Base-by-base conservation (phyloP, 768 basidiomycete species). In the Mycena rebaudengoi region DNA sequence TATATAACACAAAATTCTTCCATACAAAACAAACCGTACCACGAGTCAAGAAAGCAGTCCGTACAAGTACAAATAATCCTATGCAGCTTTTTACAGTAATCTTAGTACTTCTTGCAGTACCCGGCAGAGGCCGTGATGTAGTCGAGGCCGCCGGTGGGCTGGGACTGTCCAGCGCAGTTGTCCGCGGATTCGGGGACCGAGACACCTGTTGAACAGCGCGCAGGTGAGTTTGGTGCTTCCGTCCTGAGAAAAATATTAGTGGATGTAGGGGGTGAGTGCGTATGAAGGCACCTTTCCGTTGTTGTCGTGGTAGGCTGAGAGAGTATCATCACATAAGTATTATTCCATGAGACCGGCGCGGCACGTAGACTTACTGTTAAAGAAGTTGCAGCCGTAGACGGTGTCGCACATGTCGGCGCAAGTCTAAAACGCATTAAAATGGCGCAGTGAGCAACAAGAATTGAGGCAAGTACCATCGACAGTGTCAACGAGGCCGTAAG, bases 341-440 rank as follows among this genome's bases (percentile, higher is more conserved):
- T n/a, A 54, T 45, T 18, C 30, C 51, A 26, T 57, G 20, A 13
- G 41, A 35, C 29, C 14, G n/a, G 13, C 28, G 33, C 52, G 16
- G 32, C n/a, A 59, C 46, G 23, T 16, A 25, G 44, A 72, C 79
- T 50, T 65, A 83, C 81, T 77, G 69, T 84, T 84, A 53, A 76
- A 75, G 64, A 84, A 84, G 13, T 54, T 71, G 70, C 83, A 84
- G 21, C 78, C 80, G 7, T 28, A 2, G 53, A 82, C 79, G 33
- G 68, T 64, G 71, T 80, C 72, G 64, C 83, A 84, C 83, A 82
- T 84, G 16, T 77, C 72, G 69, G 77, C 75, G 71, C 83, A 84
- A 30, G 77, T 80, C 82, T 83, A n/a, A n/a, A n/a, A n/a, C n/a
- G n/a, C n/a, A n/a, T n/a, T n/a, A 58, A 46, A 55, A 32, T 23